Evolutionary conservation across 2,329 filamentous ascomycete species (phyloP).

Genomic region (Sphaerulina vaccinii): DNA sequence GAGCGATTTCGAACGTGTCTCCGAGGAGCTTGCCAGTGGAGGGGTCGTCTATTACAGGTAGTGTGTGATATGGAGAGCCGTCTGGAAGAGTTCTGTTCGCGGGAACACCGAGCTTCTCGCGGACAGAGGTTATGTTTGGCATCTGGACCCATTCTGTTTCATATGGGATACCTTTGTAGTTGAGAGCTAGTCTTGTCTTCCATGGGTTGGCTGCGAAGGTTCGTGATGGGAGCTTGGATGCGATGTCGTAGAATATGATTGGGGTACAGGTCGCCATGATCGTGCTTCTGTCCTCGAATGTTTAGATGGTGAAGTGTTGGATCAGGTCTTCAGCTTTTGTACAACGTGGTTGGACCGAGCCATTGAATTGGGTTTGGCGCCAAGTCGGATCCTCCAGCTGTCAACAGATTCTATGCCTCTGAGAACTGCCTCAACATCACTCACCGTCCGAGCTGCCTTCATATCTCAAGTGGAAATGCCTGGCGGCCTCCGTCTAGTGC

Average conservation of each 20-base stretch:
- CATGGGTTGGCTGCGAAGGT: slow-evolving; percentile 52
- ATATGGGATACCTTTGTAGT: slow-evolving; percentile 51
- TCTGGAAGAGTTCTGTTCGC: slow-evolving; percentile 57
- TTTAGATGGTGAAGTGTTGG: no score
- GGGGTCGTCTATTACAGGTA: slow-evolving; percentile 57
- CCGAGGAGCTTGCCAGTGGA: slow-evolving; percentile 48
- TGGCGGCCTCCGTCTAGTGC: no score
- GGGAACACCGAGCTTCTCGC: slow-evolving; percentile 47
- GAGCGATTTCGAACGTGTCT: slow-evolving; percentile 66
- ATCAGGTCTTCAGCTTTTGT: no score
- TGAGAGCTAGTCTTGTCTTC: slow-evolving; percentile 52
- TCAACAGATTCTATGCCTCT: no score
- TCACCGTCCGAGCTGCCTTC: no score
- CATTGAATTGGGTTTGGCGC: no score
- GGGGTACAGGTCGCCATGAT: slow-evolving; percentile 31
- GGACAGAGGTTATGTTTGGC: slow-evolving; percentile 52
- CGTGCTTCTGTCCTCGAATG: no score
- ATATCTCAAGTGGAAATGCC: no score
- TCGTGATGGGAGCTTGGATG: slow-evolving; percentile 40
- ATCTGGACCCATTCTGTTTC: slow-evolving; percentile 55
- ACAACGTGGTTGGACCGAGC: no score
- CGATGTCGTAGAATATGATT: slow-evolving; percentile 52
- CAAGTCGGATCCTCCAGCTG: no score
- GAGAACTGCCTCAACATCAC: no score
- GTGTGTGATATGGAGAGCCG: slow-evolving; percentile 59